These are phyloP conservation scores for Globisporangium sylvaticum DNA, from an alignment of 352 stramenopile genomes.

Conservation along the genomic window DNA sequence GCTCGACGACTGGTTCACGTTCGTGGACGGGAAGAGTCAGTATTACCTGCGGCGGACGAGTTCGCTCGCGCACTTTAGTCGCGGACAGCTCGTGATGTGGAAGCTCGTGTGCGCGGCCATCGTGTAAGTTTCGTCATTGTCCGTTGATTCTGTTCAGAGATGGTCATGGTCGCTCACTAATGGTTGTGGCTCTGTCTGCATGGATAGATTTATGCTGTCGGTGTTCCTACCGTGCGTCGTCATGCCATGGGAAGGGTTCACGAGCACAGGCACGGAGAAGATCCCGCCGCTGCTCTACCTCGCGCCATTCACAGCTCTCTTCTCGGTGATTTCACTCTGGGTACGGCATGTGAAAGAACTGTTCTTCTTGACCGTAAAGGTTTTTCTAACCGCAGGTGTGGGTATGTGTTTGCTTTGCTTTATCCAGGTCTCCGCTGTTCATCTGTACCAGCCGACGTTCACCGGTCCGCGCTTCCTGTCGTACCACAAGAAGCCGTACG, in stretches of 20 bases:
- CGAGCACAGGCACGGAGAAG: conserved; percentile 41
- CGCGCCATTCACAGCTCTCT: conserved; percentile 35
- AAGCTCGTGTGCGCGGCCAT: conserved; percentile 50
- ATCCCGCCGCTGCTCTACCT: conserved; percentile 48
- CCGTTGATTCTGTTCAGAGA: not conserved
- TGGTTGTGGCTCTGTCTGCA: not conserved
- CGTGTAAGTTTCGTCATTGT: conserved; percentile 30
- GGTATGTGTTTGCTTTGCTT: not conserved
- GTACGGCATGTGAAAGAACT: conserved; percentile 12
- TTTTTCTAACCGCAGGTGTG: not conserved
- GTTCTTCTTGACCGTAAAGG: too few relatives aligned
- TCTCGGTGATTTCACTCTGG: conserved; percentile 51
- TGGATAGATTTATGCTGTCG: conserved; percentile 40
- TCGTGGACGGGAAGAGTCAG: conserved; percentile 62
- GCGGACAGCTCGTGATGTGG: conserved; percentile 54
- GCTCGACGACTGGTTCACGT: conserved; percentile 59
- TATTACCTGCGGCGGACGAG: conserved; percentile 48
- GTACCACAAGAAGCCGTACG: conserved; percentile 42
- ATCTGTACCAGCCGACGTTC: conserved; percentile 55
- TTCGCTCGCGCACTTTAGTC: conserved; percentile 37
- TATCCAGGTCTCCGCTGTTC: conserved; percentile 37
- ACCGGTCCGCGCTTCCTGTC: conserved; percentile 55
- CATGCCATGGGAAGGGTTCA: conserved; percentile 45
- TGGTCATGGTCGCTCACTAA: not conserved
- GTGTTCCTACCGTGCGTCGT: conserved; percentile 49